Evolutionary conservation across 1,284 basidiomycete genomes (phyloP).

Genomic region (Cystobasidium pallidum): DNA sequence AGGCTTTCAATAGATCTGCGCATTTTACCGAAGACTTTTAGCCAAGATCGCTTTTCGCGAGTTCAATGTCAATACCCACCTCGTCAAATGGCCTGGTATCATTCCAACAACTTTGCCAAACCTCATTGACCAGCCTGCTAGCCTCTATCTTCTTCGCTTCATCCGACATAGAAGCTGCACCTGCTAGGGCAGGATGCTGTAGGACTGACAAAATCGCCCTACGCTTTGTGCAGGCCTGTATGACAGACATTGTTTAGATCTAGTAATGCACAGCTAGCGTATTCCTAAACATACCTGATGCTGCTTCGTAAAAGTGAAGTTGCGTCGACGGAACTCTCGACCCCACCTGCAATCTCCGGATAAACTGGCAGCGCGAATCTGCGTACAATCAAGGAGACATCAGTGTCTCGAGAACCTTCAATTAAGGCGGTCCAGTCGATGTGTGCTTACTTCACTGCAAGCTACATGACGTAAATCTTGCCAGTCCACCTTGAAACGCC

Average conservation of each 20-base stretch:
- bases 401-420: not conserved
- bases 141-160: constrained; percentile 70
- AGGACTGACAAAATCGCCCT: constrained; percentile 80
- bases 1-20: constrained; percentile 28
- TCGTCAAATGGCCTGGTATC: constrained; percentile 98
- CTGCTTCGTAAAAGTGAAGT: constrained; percentile 83
- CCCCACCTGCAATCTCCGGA: constrained; percentile 88
- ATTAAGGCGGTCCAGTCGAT: not conserved
- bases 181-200: constrained; percentile 61
- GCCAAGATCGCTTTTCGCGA: not conserved
- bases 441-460: constrained; percentile 43
- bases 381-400: not conserved
- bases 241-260: not conserved
- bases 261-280: too few species aligned
- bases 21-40: not conserved
- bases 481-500: constrained; percentile 93
- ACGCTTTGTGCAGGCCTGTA: constrained; percentile 82
- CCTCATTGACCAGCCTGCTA: constrained; percentile 88
- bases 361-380: constrained; percentile 93
- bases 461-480: constrained; percentile 66
- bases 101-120: constrained; percentile 92
- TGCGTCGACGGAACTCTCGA: constrained; percentile 73
- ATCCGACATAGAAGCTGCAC: constrained; percentile 61
- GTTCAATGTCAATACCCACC: constrained; percentile 59
- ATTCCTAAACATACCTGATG: constrained; percentile 79